phyloP scores from a whole-genome alignment of 352 stramenopile species.

The Globisporangium camurandrum region DNA sequence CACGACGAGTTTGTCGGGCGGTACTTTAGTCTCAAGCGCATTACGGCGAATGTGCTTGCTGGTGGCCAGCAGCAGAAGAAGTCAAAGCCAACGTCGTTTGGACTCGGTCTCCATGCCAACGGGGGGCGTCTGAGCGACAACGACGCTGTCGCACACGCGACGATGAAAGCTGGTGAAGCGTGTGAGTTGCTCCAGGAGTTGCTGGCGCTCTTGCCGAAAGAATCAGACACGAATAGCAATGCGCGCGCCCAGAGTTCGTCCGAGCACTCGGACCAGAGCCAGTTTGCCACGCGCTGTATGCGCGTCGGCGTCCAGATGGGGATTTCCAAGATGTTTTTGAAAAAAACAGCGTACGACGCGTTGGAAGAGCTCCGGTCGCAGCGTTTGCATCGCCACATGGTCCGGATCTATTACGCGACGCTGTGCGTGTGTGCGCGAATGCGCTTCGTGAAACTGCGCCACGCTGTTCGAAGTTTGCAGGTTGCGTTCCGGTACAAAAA shows the following conservation, averaged over 20 bases:
- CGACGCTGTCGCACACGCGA: conserved; percentile 30
- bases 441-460: conserved; percentile 52
- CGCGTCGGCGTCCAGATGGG: conserved; percentile 86
- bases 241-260: conserved; percentile 69
- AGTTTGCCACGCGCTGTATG: conserved; percentile 59
- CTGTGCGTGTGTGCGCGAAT: conserved; percentile 46
- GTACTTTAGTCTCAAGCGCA: conserved; percentile 67
- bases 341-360: conserved; percentile 85
- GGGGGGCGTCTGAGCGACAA: too few relatives aligned
- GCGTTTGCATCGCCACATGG: conserved; percentile 58
- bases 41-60: conserved; percentile 33
- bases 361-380: conserved; percentile 85
- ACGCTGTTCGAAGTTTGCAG: conserved; percentile 47
- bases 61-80: conserved; percentile 19
- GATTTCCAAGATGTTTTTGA: conserved; percentile 94
- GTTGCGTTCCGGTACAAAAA: conserved; percentile 55
- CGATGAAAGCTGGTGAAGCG: conserved; percentile 43
- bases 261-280: conserved; percentile 57
- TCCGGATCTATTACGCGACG: conserved; percentile 65
- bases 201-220: conserved; percentile 86
- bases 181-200: conserved; percentile 81
- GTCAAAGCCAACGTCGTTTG: conserved; percentile 26
- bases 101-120: too few relatives aligned
- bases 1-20: conserved; percentile 66
- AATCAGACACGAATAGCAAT: conserved; percentile 61